Base-by-base conservation (phyloP, 768 basidiomycete species). In the Floccularia luteovirens region DNA sequence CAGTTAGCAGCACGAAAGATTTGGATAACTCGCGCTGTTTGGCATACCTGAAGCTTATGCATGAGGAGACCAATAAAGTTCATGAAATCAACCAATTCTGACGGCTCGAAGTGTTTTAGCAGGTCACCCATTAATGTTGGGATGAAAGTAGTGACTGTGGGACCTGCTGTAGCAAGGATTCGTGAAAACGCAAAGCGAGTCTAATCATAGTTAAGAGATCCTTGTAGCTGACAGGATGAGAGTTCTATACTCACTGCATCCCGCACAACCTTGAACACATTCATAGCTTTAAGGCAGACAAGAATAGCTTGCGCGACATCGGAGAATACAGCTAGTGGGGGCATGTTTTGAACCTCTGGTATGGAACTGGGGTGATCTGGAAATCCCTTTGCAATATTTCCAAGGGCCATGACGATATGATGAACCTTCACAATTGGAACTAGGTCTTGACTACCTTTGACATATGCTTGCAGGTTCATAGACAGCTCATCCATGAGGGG, bases 331-430 rank as follows among this genome's bases (percentile, higher is more conserved):
- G 82, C 77, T 39, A 90, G 58, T 1, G 80, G 78, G 0, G 90
- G 86, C 14, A 79, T 63, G 6, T 78, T 70, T 49, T 82, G 83
- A 23, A 76, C 78, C 49, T 75, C 71, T 0, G 79, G 77, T 1
- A 81, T 63, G 1, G 78, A 72, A 12, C 74, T 77, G 31, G 89
- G 86, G 52, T 85, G 84, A 55, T 91, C 90, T 0, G 96, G 96
- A 62, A 97, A 98, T 10, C 96, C 96, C 62, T 96, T 96, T 24
- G 92, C 87, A 41, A 97, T 77, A 51, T 88, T 90, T 10, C 94
- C 94, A 16, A 97, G 69, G 2, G 94, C 92, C 81, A 94, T 86
- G 57, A 97, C 84, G 48, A 82, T 72, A 62, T 98, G 93, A 51
- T 98, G 96, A 5, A 91, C 77, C 53, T 79, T 80, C 40, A 97